phyloP scores from a whole-genome alignment of 129 eudicot species.

The Helianthus tuberosus region DNA sequence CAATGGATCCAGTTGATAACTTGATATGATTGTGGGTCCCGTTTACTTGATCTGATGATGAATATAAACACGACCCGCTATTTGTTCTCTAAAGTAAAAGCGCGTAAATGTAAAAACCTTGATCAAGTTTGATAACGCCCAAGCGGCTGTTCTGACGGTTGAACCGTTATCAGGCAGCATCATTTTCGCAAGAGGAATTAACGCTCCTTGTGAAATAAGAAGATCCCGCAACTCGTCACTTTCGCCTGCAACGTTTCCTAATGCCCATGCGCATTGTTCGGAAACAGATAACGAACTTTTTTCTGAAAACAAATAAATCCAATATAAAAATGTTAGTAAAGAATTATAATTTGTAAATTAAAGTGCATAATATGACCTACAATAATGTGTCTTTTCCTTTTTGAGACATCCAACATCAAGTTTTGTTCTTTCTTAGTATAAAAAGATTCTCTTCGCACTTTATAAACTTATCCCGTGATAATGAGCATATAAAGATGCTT shows the following conservation, averaged over 20 bases:
- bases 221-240: conserved; percentile 75
- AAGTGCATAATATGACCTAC: conserved; percentile 40
- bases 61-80: not conserved
- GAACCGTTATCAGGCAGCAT: conserved; percentile 80
- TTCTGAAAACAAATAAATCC: conserved; percentile 44
- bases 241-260: conserved; percentile 99
- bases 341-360: conserved; percentile 7
- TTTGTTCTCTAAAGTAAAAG: not conserved
- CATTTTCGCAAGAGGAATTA: conserved; percentile 88
- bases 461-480: conserved; percentile 29
- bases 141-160: conserved; percentile 89
- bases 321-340: conserved; percentile 19
- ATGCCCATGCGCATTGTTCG: conserved; percentile 99
- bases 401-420: conserved; percentile 33
- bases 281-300: conserved; percentile 80
- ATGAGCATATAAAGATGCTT: conserved; percentile 35
- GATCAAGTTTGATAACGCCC: conserved; percentile 92
- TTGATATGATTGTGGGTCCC: conserved; percentile 18
- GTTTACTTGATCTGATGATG: conserved; percentile 15
- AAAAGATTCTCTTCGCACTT: conserved; percentile 31
- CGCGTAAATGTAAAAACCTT: conserved; percentile 54
- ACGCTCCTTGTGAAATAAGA: conserved; percentile 89
- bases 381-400: conserved; percentile 30
- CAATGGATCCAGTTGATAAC: not conserved
- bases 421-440: conserved; percentile 20